phyloP scores from a whole-genome alignment of 257 asterid genomes.

The Catharanthus roseus region DNA sequence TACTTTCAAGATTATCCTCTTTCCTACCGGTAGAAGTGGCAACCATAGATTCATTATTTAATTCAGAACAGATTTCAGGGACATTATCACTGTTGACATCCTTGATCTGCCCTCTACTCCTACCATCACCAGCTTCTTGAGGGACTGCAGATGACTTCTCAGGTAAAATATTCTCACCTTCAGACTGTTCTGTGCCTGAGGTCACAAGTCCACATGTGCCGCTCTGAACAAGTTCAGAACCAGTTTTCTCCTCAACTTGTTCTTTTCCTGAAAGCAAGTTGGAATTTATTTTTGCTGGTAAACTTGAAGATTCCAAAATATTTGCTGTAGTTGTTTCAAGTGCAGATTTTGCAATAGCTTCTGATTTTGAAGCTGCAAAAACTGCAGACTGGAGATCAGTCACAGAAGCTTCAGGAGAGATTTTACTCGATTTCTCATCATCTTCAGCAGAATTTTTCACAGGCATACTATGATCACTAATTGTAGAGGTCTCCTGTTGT shows the following conservation, averaged over 20 bases:
- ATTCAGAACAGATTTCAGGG: constrained; percentile 16
- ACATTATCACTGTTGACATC: constrained; percentile 9
- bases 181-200: constrained; percentile 22
- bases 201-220: too few species aligned
- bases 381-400: constrained; percentile 24
- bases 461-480: constrained; percentile 17
- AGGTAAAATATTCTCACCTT: constrained; percentile 21
- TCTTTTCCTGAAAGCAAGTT: constrained; percentile 22
- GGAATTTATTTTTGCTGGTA: constrained; percentile 23
- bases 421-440: constrained; percentile 16
- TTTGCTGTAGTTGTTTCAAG: constrained; percentile 11
- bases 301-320: constrained; percentile 23
- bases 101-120: constrained; percentile 16
- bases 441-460: constrained; percentile 22
- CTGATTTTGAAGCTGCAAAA: constrained; percentile 31
- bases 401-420: constrained; percentile 26
- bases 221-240: constrained; percentile 22
- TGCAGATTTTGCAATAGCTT: constrained; percentile 36
- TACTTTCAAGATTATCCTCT: constrained; percentile 27
- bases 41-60: constrained; percentile 19
- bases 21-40: constrained; percentile 22
- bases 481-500: constrained; percentile 21
- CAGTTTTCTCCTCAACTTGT: constrained; percentile 4
- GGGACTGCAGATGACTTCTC: constrained; percentile 26
- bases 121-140: constrained; percentile 26